phyloP scores from a whole-genome alignment of 2,329 filamentous ascomycete species.

The Apiospora sp. region DNA sequence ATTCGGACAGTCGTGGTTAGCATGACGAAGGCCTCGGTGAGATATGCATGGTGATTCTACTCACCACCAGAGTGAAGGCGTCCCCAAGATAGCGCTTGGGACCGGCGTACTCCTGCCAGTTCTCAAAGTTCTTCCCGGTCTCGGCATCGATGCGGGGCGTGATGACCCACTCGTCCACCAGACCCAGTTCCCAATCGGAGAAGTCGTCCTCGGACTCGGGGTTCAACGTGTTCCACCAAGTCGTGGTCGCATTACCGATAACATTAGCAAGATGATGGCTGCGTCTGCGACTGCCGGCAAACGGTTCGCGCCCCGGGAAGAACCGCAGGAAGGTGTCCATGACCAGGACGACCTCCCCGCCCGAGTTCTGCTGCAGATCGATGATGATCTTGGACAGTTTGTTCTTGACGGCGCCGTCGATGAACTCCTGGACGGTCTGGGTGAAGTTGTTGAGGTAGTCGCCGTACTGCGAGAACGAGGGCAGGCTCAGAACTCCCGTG shows the following conservation, averaged over 20 bases:
- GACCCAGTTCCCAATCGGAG: conserved; percentile 18
- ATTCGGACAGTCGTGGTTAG: neutral
- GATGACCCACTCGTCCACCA: conserved; percentile 35
- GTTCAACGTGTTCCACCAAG: conserved; percentile 25
- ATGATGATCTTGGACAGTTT: conserved; percentile 33
- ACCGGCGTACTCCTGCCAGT: conserved; percentile 35
- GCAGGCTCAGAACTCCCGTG: conserved; percentile 49
- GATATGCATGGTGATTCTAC: neutral
- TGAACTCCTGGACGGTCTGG: conserved; percentile 41
- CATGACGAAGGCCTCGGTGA: too few relatives aligned
- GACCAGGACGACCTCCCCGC: conserved; percentile 32
- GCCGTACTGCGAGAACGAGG: conserved; percentile 43
- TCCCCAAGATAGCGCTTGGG: conserved; percentile 29
- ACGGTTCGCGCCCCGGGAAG: conserved; percentile 34
- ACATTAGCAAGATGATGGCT: conserved; percentile 32
- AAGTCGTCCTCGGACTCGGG: conserved; percentile 22
- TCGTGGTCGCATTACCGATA: conserved; percentile 30
- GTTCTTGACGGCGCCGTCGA: conserved; percentile 23
- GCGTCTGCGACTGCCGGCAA: conserved; percentile 33
- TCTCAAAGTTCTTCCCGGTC: conserved; percentile 32
- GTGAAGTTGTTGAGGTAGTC: conserved; percentile 41
- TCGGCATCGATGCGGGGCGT: conserved; percentile 34
- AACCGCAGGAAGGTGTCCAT: conserved; percentile 34
- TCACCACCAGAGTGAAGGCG: conserved; percentile 31
- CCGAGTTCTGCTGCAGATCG: conserved; percentile 36